Evolutionary conservation across 2,329 filamentous ascomycete genomes (phyloP).

Genomic region (Monilinia fructicola): DNA sequence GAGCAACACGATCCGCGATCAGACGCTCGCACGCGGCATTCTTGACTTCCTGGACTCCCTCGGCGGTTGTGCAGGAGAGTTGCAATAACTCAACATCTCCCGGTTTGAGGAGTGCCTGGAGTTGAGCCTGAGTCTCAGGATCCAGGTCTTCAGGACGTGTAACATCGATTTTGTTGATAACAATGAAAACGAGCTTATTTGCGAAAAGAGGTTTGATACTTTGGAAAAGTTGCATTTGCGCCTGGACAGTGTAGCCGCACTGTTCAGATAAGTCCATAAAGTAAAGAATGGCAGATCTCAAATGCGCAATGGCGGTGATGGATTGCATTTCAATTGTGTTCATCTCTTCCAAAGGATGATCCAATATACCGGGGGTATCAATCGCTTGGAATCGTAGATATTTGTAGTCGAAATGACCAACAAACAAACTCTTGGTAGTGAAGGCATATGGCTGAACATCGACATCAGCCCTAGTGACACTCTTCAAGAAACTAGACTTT

Average conservation of each 20-base stretch:
- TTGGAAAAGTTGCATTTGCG: conserved; percentile 92
- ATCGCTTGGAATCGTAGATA: conserved; percentile 89
- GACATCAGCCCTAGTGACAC: conserved; percentile 89
- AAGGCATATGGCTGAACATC: conserved; percentile 98
- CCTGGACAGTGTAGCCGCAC: conserved; percentile 89
- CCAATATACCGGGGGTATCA: conserved; percentile 96
- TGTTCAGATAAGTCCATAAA: conserved; percentile 98
- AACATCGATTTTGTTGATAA: conserved; percentile 98
- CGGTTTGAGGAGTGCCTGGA: conserved; percentile 78
- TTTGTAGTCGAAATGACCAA: conserved; percentile 97
- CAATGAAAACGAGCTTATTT: conserved; percentile 95
- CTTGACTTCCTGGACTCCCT: conserved; percentile 92
- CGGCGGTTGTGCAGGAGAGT: conserved; percentile 90
- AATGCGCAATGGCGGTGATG: conserved; percentile 95
- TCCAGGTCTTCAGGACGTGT: conserved; percentile 84
- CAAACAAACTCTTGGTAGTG: conserved; percentile 95
- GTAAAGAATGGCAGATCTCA: conserved; percentile 92
- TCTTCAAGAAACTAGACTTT: conserved; percentile 93
- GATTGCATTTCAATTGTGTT: conserved; percentile 99
- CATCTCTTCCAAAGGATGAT: conserved; percentile 98
- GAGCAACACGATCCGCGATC: conserved; percentile 86
- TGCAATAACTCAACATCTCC: conserved; percentile 91
- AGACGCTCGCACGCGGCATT: conserved; percentile 92
- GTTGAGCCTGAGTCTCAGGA: conserved; percentile 70
- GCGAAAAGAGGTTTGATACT: conserved; percentile 96